These are phyloP conservation scores for Candida sanyaensis DNA, from an alignment of 1,139 yeast species.

Conservation along the genomic window DNA sequence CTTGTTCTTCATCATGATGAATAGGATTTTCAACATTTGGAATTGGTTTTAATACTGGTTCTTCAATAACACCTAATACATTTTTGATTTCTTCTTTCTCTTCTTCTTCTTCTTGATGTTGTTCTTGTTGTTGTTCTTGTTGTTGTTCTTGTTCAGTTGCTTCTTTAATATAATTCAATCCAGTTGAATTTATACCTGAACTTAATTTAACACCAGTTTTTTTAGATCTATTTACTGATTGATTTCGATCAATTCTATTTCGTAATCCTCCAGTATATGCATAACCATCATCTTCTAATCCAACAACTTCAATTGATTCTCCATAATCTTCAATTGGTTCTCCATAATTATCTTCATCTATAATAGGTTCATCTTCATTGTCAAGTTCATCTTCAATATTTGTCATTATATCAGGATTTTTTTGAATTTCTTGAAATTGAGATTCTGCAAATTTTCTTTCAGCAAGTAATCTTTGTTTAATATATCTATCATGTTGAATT, in stretches of 20 bases:
- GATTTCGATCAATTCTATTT: slow-evolving; percentile 4
- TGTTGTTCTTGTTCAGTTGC: neutral
- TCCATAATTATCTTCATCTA: too few relatives aligned
- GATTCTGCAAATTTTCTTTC: slow-evolving; percentile 1
- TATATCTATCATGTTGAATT: neutral
- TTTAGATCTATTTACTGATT: neutral
- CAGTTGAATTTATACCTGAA: neutral
- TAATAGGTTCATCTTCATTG: neutral
- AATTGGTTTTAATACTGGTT: slow-evolving; percentile 1
- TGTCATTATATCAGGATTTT: neutral
- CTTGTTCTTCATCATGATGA: slow-evolving; percentile 1
- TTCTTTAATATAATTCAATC: neutral
- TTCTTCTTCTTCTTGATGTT: too few relatives aligned
- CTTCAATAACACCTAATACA: neutral
- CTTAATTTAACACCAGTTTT: neutral
- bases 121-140: too few relatives aligned
- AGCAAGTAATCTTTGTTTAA: neutral
- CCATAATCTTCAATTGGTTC: neutral
- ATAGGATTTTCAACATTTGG: neutral
- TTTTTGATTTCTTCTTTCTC: neutral
- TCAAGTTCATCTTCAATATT: neutral
- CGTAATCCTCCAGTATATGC: slow-evolving; percentile 12
- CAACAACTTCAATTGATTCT: slow-evolving; percentile 5
- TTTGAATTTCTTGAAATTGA: neutral
- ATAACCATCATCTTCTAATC: slow-evolving; percentile 21